Conservation (phyloP, 2,329 filamentous ascomycete species). For the Emergomyces pasteurianus region DNA sequence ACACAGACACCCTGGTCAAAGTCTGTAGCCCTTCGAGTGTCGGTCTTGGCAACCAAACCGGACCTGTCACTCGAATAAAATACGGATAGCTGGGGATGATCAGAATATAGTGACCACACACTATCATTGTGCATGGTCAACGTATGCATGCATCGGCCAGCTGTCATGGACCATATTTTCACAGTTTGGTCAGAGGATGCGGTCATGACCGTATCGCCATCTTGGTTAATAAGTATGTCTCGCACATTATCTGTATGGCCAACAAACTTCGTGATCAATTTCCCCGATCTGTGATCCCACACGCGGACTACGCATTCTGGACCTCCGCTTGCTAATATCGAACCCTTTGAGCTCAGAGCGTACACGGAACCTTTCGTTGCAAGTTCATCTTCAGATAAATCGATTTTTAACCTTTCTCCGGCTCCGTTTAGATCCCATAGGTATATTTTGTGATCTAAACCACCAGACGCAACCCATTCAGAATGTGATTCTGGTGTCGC, state of each 20-base stretch:
- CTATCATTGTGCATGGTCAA: slow-evolving; percentile 98
- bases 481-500: slow-evolving; percentile 59
- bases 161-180: slow-evolving; percentile 95
- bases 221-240: slow-evolving; percentile 77
- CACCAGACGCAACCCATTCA: slow-evolving; percentile 87
- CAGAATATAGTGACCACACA: slow-evolving; percentile 89
- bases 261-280: slow-evolving; percentile 89
- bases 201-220: slow-evolving; percentile 83
- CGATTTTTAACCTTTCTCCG: slow-evolving; percentile 77
- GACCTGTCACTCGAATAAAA: slow-evolving; percentile 95
- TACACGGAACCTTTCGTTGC: slow-evolving; percentile 92
- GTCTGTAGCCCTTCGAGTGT: slow-evolving; percentile 63
- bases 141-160: slow-evolving; percentile 92
- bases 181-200: slow-evolving; percentile 93
- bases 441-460: slow-evolving; percentile 80
- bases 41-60: slow-evolving; percentile 90
- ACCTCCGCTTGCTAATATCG: slow-evolving; percentile 78
- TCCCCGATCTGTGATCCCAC: slow-evolving; percentile 82
- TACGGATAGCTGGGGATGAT: slow-evolving; percentile 69
- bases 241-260: slow-evolving; percentile 93
- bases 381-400: slow-evolving; percentile 58
- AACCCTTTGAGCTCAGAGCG: slow-evolving; percentile 67
- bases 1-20: slow-evolving; percentile 82
- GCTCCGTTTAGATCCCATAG: slow-evolving; percentile 87
- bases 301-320: slow-evolving; percentile 87